Evolutionary conservation across 192 early-diverging fungal species (phyloP), one percentile per base, ranked within the genome.

Genomic region (Gamsiella multidivaricata): DNA sequence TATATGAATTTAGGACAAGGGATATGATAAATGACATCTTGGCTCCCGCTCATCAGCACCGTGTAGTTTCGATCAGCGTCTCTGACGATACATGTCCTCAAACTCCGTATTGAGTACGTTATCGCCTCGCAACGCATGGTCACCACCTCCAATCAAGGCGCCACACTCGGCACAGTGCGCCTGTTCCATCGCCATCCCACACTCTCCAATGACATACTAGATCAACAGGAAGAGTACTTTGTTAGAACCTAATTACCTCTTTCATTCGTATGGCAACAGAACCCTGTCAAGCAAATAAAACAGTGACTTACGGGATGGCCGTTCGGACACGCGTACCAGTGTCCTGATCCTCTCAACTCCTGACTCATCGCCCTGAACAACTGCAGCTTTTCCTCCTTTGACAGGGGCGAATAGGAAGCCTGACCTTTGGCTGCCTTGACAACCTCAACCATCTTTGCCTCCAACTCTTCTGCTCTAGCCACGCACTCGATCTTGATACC

Each of bases 291-390:
- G n/a, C n/a, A n/a, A n/a, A n/a, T n/a, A n/a, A n/a, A n/a, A n/a
- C n/a, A n/a, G 15, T 0, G 28, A 55, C 70, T 80, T 80, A 80
- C 79, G 2, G 69, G 4, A 42, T 86, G 84, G 2, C 79, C 79
- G 36, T 85, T 86, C 4, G 75, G 76, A 53, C 84, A 86, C 0
- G 33, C 51, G 34, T 81, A 85, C 85, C 85, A 86, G 50, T 82
- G 84, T n/a, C 83, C 83, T 0, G 55, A 28, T 31, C 59, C 81
- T 0, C 46, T 3, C 10, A 83, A 15, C 1, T 65, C 57, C 17
- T 42, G 49, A 0, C 31, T 25, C 57, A 85, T 57, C 0, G 79
- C 85, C 0, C 61, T 49, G 53, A 83, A 79, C 0, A 86, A 32
- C 22, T 67, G 31, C 8, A 65, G 7, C 42, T 66, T 82, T 36